These are phyloP conservation scores for Cercospora sp. DNA, from an alignment of 2,329 filamentous ascomycete species.

Conservation along the genomic window DNA sequence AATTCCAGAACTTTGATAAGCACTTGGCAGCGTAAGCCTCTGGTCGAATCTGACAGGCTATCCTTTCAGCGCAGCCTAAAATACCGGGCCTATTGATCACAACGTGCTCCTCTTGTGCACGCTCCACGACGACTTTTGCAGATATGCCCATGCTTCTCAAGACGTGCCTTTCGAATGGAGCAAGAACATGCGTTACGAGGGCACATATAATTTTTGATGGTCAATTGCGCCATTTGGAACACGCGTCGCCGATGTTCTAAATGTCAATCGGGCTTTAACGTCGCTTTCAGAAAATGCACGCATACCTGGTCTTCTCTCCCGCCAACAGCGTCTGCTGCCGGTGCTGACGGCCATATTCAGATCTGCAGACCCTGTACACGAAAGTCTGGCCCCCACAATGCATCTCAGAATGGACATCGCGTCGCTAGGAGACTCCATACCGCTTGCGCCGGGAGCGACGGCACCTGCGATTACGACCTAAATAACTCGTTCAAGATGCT, in stretches of 20 bases:
- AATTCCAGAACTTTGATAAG: not conserved
- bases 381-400: not conserved
- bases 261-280: not conserved
- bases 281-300: not conserved
- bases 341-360: not conserved
- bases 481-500: not conserved
- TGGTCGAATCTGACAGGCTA: not conserved
- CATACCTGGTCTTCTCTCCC: not conserved
- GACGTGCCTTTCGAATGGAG: not conserved
- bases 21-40: not conserved
- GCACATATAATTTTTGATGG: not conserved
- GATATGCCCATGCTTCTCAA: not conserved
- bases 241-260: not conserved
- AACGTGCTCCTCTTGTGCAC: not conserved
- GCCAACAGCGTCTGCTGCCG: not conserved
- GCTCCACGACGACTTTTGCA: not conserved
- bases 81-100: not conserved
- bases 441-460: not conserved
- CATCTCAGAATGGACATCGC: not conserved
- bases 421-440: not conserved
- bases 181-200: not conserved
- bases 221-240: not conserved
- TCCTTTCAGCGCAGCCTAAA: not conserved
- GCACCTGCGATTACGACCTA: not conserved
- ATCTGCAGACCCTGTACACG: not conserved